Base-by-base conservation (phyloP, 2,329 filamentous ascomycete genomes). In the Didymosphaeria variabile region DNA sequence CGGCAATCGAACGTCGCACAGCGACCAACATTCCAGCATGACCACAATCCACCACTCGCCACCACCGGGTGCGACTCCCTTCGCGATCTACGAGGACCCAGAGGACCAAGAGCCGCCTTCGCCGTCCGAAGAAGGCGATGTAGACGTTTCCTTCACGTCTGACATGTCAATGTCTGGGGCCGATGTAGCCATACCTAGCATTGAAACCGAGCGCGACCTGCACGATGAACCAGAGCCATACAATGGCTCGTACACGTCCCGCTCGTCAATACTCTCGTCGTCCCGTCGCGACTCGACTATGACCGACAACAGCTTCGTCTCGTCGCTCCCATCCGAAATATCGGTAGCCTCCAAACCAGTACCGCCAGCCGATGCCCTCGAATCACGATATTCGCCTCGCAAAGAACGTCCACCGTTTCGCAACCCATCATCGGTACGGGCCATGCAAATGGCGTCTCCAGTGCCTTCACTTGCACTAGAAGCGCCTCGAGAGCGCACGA, bases 371-470 rank as follows among this genome's bases (percentile, higher is more conserved):
- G 70, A 73, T 56, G 63, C 55, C 50, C 66, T 73, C 60, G 70
- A 74, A 29, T 68, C 71, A 29, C 82, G 85, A 2, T 86, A 85
- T n/a, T 80, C 85, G 23, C 85, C 89, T 56, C 83, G 84, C 8
- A 86, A 85, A 8, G 83, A 85, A 9, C 85, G 90, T 2, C 86
- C 88, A 5, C 85, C 87, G 1, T 92, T 93, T 73, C 84, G 90
- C 51, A 90, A 90, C 13, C 87, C 90, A 0, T 90, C 89, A 1
- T 88, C 88, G 13, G 86, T 92, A 8, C 87, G 88, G 53, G 88
- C 88, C 1, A 84, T 92, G 79, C 90, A 92, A 66, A 90, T 92
- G 88, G 85, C 86, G 1, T 91, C 89, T 0, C 90, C 76, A 8
- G 72, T 69, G 21, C 74, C 73, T n/a, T 60, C 74, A 45, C 63